A percentile compares a stretch with the other conserved stretches of the same genome.
phyloP scores from a whole-genome alignment of 169 alveolate species.

The Theileria parva region DNA sequence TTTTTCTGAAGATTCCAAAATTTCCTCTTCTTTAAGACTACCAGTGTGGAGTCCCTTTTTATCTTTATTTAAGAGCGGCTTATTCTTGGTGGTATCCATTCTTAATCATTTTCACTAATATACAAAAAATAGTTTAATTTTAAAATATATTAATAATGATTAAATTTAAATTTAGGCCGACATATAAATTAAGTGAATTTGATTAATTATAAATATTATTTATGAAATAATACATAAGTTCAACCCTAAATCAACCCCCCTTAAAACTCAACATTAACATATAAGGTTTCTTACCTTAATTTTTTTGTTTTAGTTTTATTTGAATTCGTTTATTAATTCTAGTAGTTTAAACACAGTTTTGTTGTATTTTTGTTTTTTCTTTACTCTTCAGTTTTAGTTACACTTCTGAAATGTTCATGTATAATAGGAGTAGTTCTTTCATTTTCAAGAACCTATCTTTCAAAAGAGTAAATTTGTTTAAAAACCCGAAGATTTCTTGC shows the following conservation, averaged over 20 bases:
- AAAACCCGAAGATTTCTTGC: not conserved
- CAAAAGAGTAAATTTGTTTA: not conserved
- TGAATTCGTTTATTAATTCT: too few species aligned
- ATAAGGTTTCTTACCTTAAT: too few species aligned
- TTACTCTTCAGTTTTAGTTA: too few species aligned
- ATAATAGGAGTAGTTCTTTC: not conserved
- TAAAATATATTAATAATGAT: not conserved
- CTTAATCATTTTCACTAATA: not conserved
- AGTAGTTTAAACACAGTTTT: too few species aligned
- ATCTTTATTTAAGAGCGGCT: not conserved
- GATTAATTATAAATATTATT: not conserved
- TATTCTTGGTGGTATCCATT: not conserved
- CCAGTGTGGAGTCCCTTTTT: not conserved
- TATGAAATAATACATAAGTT: not conserved
- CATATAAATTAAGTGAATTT: not conserved
- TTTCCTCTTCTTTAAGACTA: constrained; percentile 33
- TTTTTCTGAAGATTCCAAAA: constrained; percentile 16
- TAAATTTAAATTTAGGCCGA: not conserved
- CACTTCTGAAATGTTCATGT: not conserved
- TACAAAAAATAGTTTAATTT: not conserved
- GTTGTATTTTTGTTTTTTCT: too few species aligned
- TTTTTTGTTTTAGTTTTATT: too few species aligned
- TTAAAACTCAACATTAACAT: not conserved
- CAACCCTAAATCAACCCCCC: not conserved
- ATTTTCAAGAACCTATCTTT: not conserved